Evolutionary conservation across 768 basidiomycete genomes (phyloP).

Genomic region (Hirschioporus abietinus): DNA sequence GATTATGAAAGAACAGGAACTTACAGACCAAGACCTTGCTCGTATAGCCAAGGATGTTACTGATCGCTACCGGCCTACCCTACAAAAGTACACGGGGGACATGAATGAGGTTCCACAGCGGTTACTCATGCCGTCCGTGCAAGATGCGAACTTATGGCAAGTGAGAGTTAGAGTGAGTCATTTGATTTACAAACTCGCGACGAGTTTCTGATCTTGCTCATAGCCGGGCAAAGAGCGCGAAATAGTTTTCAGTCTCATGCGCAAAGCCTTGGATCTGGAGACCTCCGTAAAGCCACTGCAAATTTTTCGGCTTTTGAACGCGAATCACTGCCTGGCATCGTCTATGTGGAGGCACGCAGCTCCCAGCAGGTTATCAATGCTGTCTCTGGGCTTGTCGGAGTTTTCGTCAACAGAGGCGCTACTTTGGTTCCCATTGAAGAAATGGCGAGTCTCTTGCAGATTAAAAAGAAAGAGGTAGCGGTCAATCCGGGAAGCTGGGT

Average conservation of each 20-base stretch:
- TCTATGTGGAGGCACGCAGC: slow-evolving; percentile 92
- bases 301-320: slow-evolving; percentile 96
- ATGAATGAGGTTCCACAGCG: slow-evolving; percentile 92
- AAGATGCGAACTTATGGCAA: slow-evolving; percentile 95
- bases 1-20: slow-evolving; percentile 63
- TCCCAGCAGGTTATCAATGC: slow-evolving; percentile 82
- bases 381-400: slow-evolving; percentile 85
- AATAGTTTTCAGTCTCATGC: slow-evolving; percentile 90
- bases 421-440: slow-evolving; percentile 91
- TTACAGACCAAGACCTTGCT: slow-evolving; percentile 74
- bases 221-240: slow-evolving; percentile 91
- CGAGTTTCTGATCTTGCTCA: slow-evolving; percentile 8
- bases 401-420: slow-evolving; percentile 80
- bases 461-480: slow-evolving; percentile 89
- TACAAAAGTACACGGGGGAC: slow-evolving; percentile 80
- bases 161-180: slow-evolving; percentile 78
- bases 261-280: slow-evolving; percentile 84
- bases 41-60: slow-evolving; percentile 79
- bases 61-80: slow-evolving; percentile 68
- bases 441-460: slow-evolving; percentile 94
- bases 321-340: slow-evolving; percentile 91
- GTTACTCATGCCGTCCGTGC: slow-evolving; percentile 92
- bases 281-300: slow-evolving; percentile 70
- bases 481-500: slow-evolving; percentile 91
- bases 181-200: not conserved